These are phyloP conservation scores for Angomonas desouzai DNA, from an alignment of 208 protist species.

Conservation along the genomic window DNA sequence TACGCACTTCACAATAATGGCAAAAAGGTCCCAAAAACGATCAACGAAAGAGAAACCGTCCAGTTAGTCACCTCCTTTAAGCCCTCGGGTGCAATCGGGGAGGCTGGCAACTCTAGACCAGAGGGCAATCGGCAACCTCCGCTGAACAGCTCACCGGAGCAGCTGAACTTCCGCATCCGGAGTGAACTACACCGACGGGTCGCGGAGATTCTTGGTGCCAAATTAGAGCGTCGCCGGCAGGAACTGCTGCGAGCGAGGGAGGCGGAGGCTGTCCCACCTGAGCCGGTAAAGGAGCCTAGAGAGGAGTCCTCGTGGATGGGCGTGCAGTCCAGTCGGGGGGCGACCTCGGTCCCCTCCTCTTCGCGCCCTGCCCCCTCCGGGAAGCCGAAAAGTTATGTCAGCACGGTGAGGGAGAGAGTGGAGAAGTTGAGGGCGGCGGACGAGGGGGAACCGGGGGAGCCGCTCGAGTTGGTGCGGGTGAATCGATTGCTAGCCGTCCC, in stretches of 20 bases:
- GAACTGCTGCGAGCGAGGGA: background rate
- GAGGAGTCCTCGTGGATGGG: background rate
- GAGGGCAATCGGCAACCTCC: background rate
- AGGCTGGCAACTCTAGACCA: background rate
- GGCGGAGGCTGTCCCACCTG: no score
- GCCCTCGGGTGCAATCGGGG: background rate
- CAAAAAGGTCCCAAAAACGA: background rate
- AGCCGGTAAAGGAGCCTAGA: no score
- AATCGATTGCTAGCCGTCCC: constrained; percentile 42
- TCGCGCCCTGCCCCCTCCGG: background rate
- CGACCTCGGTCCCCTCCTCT: background rate
- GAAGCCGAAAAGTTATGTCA: constrained; percentile 5
- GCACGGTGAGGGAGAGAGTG: constrained; percentile 2
- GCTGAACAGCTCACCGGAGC: background rate
- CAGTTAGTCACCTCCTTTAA: background rate
- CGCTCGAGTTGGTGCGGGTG: constrained; percentile 40
- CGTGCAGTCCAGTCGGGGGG: background rate
- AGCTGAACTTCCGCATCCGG: constrained; percentile 18
- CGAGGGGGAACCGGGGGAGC: background rate
- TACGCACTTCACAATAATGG: constrained; percentile 1
- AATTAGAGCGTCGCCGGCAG: constrained; percentile 11
- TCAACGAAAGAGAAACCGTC: background rate
- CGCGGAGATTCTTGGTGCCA: constrained; percentile 20
- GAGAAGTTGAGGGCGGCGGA: constrained; percentile 11
- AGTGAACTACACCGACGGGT: constrained; percentile 23